These are phyloP conservation scores for Aspergillus puulaauensis DNA, from an alignment of 2,329 filamentous ascomycete genomes.

Conservation along the genomic window DNA sequence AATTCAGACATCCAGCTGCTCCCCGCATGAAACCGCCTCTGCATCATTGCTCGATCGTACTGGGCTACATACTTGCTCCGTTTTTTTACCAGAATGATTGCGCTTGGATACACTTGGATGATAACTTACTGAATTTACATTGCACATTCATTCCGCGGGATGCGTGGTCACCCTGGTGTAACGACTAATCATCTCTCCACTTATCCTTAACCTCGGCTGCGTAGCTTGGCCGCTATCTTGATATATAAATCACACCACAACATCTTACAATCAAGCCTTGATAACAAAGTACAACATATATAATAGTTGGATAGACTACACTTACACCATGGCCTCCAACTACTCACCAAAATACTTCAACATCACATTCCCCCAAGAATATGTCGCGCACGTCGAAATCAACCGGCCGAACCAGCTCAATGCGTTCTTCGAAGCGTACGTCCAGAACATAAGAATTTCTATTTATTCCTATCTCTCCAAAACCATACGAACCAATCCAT, in stretches of 20 bases:
- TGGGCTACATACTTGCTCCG: not conserved
- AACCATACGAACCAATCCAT: not conserved
- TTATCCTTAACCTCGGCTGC: too few species aligned
- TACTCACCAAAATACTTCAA: slow-evolving; percentile 60
- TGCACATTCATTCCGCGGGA: too few species aligned
- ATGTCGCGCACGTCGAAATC: slow-evolving; percentile 89
- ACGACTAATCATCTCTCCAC: too few species aligned
- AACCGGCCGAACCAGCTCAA: slow-evolving; percentile 86
- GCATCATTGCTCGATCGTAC: not conserved
- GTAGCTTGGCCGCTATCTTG: not conserved
- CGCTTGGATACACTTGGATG: not conserved
- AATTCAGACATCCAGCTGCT: not conserved
- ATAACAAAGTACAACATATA: not conserved
- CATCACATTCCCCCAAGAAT: slow-evolving; percentile 47
- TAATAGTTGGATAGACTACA: not conserved
- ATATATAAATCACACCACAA: not conserved
- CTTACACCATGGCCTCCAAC: slow-evolving; percentile 18
- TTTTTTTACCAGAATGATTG: not conserved
- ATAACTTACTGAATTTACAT: too few species aligned
- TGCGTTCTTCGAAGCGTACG: slow-evolving; percentile 70
- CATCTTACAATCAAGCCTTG: not conserved
- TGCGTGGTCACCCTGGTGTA: too few species aligned
- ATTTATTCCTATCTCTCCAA: not conserved
- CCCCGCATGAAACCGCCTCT: not conserved
- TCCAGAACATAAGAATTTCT: not conserved